Conservation (phyloP, 1,284 basidiomycete species). For the Mycena citricolor region DNA sequence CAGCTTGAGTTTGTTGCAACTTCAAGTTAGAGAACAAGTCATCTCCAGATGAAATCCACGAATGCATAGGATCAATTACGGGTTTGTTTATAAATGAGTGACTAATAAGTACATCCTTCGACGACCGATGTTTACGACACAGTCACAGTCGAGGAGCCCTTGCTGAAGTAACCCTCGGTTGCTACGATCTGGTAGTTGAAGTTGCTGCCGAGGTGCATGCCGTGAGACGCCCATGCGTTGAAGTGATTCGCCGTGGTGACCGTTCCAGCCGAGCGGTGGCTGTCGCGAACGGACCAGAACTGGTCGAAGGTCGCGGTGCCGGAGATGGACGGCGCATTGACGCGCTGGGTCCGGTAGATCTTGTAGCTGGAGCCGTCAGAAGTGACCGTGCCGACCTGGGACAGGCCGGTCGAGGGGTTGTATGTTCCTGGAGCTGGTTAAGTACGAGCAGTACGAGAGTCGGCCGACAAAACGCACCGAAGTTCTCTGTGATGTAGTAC, state of each 20-base stretch:
- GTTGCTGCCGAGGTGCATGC: constrained; percentile 35
- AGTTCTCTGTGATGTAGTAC: constrained; percentile 46
- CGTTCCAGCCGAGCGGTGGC: constrained; percentile 27
- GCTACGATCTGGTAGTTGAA: constrained; percentile 42
- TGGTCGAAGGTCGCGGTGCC: constrained; percentile 34
- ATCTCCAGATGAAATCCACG: too few species aligned
- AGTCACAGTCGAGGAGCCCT: constrained; percentile 30
- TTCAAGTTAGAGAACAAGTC: too few species aligned
- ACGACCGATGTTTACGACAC: too few species aligned
- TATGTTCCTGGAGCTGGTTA: constrained; percentile 26
- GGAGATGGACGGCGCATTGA: constrained; percentile 30
- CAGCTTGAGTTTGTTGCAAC: too few species aligned
- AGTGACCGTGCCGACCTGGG: constrained; percentile 31
- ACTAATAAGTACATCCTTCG: too few species aligned
- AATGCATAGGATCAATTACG: too few species aligned
- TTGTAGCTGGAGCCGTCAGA: constrained; percentile 32
- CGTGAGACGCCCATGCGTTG: constrained; percentile 33
- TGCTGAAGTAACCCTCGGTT: constrained; percentile 36
- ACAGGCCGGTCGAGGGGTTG: constrained; percentile 35
- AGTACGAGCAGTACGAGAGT: too few species aligned
- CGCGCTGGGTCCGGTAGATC: constrained; percentile 27
- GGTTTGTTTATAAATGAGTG: too few species aligned
- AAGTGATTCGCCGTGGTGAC: constrained; percentile 36
- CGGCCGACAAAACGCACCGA: too few species aligned
- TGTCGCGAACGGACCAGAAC: constrained; percentile 24